Conservation (phyloP, 2,329 filamentous ascomycete species). For the Aureobasidium sp. region DNA sequence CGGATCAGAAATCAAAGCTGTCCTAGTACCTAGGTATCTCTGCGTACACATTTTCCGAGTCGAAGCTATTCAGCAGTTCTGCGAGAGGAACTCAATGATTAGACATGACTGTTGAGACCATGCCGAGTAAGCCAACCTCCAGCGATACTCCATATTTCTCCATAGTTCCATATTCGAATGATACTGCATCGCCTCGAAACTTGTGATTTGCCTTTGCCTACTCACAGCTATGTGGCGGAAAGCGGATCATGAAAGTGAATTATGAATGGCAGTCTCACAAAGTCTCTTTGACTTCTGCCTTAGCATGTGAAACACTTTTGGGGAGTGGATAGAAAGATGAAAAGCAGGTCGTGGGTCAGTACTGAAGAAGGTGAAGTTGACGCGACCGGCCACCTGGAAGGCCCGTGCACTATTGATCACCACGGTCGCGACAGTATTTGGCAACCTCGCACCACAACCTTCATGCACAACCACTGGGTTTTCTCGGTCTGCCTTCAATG, state of each 20-base stretch:
- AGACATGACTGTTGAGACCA: too few relatives aligned
- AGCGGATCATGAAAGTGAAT: too few relatives aligned
- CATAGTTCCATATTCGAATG: too few relatives aligned
- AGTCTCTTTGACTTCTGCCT: neutral
- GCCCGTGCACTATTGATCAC: neutral
- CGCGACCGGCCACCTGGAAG: neutral
- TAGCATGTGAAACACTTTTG: neutral
- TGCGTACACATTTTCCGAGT: neutral
- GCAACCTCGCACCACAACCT: neutral
- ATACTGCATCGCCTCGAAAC: too few relatives aligned
- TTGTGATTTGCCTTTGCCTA: too few relatives aligned
- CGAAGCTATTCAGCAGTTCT: neutral
- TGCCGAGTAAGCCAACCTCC: too few relatives aligned
- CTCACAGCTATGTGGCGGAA: too few relatives aligned
- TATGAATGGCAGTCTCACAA: neutral
- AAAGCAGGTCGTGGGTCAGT: neutral
- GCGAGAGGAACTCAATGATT: too few relatives aligned
- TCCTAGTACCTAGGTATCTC: neutral
- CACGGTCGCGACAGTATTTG: neutral
- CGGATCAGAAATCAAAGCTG: neutral
- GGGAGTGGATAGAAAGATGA: neutral
- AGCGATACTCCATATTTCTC: too few relatives aligned
- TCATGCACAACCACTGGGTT: neutral
- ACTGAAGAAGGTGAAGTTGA: neutral
- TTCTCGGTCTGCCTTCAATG: neutral